Evolutionary conservation across 495 filamentous ascomycete genomes (phyloP).

Genomic region (Annulohypoxylon bovei): DNA sequence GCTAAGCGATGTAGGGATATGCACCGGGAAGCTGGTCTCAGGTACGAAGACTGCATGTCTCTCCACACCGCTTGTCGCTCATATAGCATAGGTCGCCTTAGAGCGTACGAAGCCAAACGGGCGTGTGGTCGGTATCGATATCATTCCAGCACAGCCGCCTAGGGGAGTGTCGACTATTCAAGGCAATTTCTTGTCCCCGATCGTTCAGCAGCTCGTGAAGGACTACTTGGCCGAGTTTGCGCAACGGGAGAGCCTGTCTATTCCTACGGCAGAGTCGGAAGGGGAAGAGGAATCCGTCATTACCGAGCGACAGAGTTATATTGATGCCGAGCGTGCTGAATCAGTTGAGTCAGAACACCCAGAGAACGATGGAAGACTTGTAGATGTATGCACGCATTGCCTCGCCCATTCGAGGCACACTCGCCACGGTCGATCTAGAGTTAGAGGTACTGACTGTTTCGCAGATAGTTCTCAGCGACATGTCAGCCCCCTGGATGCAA

Average conservation of each 20-base stretch:
- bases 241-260: constrained; percentile 47
- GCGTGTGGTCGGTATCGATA: constrained; percentile 87
- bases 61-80: background rate
- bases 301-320: constrained; percentile 58
- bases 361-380: constrained; percentile 63
- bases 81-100: constrained; percentile 73
- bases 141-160: constrained; percentile 90
- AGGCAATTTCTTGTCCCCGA: constrained; percentile 82
- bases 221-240: constrained; percentile 73
- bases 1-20: constrained; percentile 71
- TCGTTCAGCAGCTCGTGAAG: constrained; percentile 77
- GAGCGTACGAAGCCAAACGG: constrained; percentile 78
- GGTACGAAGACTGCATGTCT: constrained; percentile 54
- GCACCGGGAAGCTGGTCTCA: constrained; percentile 96
- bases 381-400: constrained; percentile 68
- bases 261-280: constrained; percentile 22
- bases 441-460: constrained; percentile 18
- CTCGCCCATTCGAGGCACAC: background rate
- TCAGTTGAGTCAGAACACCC: constrained; percentile 44
- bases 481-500: constrained; percentile 95
- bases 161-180: constrained; percentile 91
- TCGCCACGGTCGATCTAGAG: background rate
- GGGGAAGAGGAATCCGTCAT: constrained; percentile 37
- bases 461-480: constrained; percentile 90
- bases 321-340: constrained; percentile 61